These are phyloP conservation scores for Tuber borchii DNA, from an alignment of 495 filamentous ascomycete species.

Conservation along the genomic window DNA sequence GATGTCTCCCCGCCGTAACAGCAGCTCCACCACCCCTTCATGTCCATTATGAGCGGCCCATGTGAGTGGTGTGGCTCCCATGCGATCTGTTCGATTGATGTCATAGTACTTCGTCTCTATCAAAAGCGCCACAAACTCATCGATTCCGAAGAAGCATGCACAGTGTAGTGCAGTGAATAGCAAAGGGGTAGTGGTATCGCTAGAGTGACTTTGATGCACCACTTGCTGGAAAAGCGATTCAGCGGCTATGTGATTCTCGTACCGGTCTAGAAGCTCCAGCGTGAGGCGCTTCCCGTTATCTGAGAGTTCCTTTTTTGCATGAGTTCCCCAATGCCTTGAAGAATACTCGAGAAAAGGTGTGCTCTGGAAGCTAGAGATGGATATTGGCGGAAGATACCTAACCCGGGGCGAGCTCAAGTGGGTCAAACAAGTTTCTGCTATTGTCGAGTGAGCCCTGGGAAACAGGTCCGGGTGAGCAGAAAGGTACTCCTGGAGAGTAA, in stretches of 20 bases:
- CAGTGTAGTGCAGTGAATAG: background rate
- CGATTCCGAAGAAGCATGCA: background rate
- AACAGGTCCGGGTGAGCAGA: background rate
- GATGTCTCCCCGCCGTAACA: background rate
- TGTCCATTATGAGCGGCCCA: background rate
- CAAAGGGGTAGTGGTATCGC: no score
- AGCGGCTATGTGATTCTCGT: background rate
- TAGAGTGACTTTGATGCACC: background rate
- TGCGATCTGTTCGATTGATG: background rate
- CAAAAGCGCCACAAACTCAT: background rate
- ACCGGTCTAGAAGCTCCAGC: background rate
- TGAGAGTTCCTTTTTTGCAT: background rate
- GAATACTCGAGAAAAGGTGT: background rate
- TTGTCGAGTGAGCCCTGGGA: background rate
- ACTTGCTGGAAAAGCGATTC: background rate
- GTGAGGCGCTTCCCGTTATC: background rate
- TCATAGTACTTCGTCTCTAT: background rate
- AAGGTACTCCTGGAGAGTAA: background rate
- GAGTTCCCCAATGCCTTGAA: background rate
- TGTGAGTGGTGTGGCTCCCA: background rate
- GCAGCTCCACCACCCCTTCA: background rate
- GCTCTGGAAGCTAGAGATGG: background rate
- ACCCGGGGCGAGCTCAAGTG: background rate
- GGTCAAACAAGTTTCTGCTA: background rate
- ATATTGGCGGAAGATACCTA: background rate